Conservation (phyloP, 805 yeast species). For the Schwanniomyces occidentalis region DNA sequence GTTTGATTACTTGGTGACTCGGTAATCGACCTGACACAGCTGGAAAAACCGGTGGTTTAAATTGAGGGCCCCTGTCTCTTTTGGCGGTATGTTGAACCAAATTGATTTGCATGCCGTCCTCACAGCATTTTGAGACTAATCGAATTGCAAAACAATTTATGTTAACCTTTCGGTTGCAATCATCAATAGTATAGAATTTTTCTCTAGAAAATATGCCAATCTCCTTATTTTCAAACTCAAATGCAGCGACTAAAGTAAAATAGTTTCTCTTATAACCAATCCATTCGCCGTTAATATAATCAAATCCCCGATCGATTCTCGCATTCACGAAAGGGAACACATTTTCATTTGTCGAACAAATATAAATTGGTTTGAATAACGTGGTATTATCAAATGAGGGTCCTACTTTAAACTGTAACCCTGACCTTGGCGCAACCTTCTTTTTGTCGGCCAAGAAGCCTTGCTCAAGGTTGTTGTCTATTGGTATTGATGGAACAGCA, state of each 20-base stretch:
- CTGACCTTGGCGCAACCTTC: conserved; percentile 65
- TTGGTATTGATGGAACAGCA: too few relatives aligned
- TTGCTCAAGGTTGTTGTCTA: too few relatives aligned
- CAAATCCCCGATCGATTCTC: conserved; percentile 67
- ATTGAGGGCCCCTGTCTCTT: conserved; percentile 71
- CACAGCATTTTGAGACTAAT: conserved; percentile 53
- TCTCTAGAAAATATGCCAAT: conserved; percentile 29
- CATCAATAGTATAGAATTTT: conserved; percentile 31
- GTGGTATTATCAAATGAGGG: conserved; percentile 51
- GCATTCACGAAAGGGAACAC: conserved; percentile 48
- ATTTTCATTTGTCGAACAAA: conserved; percentile 21
- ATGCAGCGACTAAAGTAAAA: conserved; percentile 61
- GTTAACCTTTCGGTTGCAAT: conserved; percentile 13
- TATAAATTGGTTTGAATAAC: conserved; percentile 20
- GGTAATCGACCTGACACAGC: conserved; percentile 62
- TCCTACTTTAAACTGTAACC: conserved; percentile 64
- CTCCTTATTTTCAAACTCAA: conserved; percentile 34
- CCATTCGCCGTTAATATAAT: conserved; percentile 52
- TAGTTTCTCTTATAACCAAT: conserved; percentile 72
- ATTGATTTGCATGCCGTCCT: conserved; percentile 45
- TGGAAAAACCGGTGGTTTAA: conserved; percentile 54
- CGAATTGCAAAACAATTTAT: conserved; percentile 54
- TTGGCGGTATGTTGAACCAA: conserved; percentile 74
- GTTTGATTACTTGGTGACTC: conserved; percentile 53
- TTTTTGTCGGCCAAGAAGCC: conserved; percentile 11